Conservation (phyloP, 2,329 filamentous ascomycete genomes). For the Clonostachys rhizophaga region DNA sequence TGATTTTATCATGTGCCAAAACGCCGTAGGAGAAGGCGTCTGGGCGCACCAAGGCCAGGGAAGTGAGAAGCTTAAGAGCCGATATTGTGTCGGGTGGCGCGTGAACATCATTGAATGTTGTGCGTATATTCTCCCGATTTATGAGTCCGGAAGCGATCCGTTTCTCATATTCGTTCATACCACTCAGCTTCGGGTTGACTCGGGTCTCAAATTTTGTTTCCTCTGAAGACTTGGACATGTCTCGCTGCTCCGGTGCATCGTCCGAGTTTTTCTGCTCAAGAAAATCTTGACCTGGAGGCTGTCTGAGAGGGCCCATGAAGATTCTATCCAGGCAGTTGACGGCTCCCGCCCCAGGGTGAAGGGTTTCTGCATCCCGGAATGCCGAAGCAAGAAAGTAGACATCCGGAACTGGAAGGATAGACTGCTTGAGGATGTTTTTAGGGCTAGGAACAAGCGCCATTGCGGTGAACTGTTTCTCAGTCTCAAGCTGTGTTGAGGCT, state of each 20-base stretch:
- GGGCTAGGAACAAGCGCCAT: conserved; percentile 3
- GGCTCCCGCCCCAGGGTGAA: conserved; percentile 9
- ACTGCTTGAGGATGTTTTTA: conserved; percentile 18
- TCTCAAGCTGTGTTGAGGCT: background rate
- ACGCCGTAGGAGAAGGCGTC: conserved; percentile 97
- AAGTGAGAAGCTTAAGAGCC: conserved; percentile 83
- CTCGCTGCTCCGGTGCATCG: conserved; percentile 1
- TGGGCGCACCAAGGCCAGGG: conserved; percentile 78
- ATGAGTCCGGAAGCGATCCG: conserved; percentile 78
- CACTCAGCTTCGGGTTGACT: conserved; percentile 12
- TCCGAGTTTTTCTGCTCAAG: conserved; percentile 19
- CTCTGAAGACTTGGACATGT: too few relatives aligned
- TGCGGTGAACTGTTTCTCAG: background rate
- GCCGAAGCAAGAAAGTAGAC: conserved; percentile 30
- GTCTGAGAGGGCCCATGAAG: conserved; percentile 23
- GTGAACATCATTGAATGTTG: conserved; percentile 84
- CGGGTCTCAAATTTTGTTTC: background rate
- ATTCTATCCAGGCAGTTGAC: conserved; percentile 16
- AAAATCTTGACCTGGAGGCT: conserved; percentile 20
- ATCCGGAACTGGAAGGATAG: conserved; percentile 29
- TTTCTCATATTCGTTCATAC: conserved; percentile 74
- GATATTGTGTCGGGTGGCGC: conserved; percentile 79
- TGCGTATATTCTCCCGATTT: conserved; percentile 75
- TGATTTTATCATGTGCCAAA: conserved; percentile 83
- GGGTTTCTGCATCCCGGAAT: conserved; percentile 10